phyloP scores from a whole-genome alignment of 768 basidiomycete species.

The Mycena metata region DNA sequence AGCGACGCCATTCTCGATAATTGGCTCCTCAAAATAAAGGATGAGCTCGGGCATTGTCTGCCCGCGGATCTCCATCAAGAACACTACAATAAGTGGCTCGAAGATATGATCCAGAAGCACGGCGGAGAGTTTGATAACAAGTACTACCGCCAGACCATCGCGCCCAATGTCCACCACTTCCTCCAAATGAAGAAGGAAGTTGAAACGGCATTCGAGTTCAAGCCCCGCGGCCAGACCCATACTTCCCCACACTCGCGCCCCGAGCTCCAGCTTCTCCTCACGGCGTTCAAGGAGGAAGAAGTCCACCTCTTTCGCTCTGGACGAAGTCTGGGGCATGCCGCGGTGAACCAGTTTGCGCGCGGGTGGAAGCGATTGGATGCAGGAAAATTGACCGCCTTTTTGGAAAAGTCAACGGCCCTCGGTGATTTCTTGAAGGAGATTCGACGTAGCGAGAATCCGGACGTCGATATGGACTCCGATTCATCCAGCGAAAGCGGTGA shows the following conservation, averaged over 20 bases:
- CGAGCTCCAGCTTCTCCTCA: slow-evolving; percentile 38
- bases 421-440: slow-evolving; percentile 5
- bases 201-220: slow-evolving; percentile 32
- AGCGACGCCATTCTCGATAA: slow-evolving; percentile 22
- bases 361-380: slow-evolving; percentile 36
- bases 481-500: too few species aligned
- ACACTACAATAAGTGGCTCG: slow-evolving; percentile 42
- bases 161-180: slow-evolving; percentile 43
- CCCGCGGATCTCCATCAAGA: slow-evolving; percentile 42
- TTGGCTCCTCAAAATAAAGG: slow-evolving; percentile 44
- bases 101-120: slow-evolving; percentile 38
- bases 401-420: background rate
- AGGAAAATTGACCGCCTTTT: background rate
- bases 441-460: background rate
- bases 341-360: slow-evolving; percentile 29
- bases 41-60: slow-evolving; percentile 34
- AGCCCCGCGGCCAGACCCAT: slow-evolving; percentile 27
- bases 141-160: slow-evolving; percentile 40
- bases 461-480: background rate
- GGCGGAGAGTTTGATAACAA: slow-evolving; percentile 40
- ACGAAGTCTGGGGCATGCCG: slow-evolving; percentile 35
- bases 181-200: slow-evolving; percentile 41
- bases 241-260: slow-evolving; percentile 34
- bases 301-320: slow-evolving; percentile 40
- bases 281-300: slow-evolving; percentile 36